Evolutionary conservation across 1,139 yeast genomes (phyloP).

Genomic region (Sugiyamaella castrensis): DNA sequence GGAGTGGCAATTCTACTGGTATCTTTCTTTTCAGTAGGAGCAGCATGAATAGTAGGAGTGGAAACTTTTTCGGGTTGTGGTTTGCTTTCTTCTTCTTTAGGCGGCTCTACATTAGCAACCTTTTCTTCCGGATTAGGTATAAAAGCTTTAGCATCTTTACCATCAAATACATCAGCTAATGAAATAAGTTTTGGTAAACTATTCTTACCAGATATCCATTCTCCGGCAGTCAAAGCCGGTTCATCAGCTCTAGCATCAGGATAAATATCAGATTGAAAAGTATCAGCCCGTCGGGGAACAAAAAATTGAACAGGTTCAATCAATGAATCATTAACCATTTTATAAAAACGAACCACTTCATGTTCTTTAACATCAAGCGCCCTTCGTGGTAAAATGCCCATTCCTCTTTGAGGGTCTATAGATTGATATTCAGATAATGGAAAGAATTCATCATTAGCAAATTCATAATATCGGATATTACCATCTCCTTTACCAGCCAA

Average conservation of each 20-base stretch:
- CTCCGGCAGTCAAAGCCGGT: conserved; percentile 75
- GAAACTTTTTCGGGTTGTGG: conserved; percentile 37
- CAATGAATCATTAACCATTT: conserved; percentile 75
- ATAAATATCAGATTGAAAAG: conserved; percentile 87
- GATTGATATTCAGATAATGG: conserved; percentile 86
- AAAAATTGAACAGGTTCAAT: conserved; percentile 88
- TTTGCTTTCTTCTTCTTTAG: conserved; percentile 33
- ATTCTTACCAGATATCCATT: conserved; percentile 74
- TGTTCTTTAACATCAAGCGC: conserved; percentile 75
- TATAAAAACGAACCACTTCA: conserved; percentile 77
- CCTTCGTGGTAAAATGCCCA: conserved; percentile 83
- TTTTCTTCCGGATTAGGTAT: conserved; percentile 19
- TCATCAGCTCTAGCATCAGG: conserved; percentile 83
- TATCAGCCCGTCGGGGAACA: conserved; percentile 91
- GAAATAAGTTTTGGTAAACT: conserved; percentile 76
- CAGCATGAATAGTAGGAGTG: conserved; percentile 24
- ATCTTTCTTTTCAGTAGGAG: conserved; percentile 15
- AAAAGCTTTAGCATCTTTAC: conserved; percentile 45
- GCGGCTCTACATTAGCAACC: conserved; percentile 40
- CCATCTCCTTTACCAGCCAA: conserved; percentile 99
- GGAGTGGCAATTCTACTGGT: conserved; percentile 8
- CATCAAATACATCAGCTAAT: conserved; percentile 76
- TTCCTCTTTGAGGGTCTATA: conserved; percentile 92
- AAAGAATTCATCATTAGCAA: conserved; percentile 66
- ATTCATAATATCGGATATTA: conserved; percentile 89